A percentile compares a stretch with the other conserved stretches of the same genome.
phyloP scores from a whole-genome alignment of 371 early-diverging fungal species.

The Cokeromyces recurvatus region DNA sequence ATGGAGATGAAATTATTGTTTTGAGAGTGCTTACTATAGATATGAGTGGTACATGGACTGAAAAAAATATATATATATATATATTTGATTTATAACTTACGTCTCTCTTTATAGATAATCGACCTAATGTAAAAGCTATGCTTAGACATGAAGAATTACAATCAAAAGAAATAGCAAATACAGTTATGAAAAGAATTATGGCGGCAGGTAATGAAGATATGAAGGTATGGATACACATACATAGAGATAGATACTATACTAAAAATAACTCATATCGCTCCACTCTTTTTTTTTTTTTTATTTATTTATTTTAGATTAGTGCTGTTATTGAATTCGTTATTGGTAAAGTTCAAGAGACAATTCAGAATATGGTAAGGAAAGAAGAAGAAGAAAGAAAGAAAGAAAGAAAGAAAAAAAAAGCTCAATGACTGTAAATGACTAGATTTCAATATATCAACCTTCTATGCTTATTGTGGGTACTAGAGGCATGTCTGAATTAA shows the following conservation, averaged over 20 bases:
- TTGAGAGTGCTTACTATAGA: conserved; percentile 44
- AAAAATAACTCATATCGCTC: neutral
- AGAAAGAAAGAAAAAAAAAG: too few species aligned
- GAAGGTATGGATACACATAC: conserved; percentile 22
- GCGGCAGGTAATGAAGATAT: conserved; percentile 22
- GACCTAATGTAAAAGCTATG: conserved; percentile 32
- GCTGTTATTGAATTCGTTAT: conserved; percentile 58
- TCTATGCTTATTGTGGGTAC: conserved; percentile 61
- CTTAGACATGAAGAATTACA: conserved; percentile 46
- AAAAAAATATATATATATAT: neutral
- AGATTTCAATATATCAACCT: conserved; percentile 58
- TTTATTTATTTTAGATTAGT: conserved; percentile 53
- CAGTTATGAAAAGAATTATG: conserved; percentile 49
- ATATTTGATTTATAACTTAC: neutral
- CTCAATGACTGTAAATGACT: too few species aligned
- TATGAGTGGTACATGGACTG: conserved; percentile 26
- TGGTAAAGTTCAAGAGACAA: conserved; percentile 58
- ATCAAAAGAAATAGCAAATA: conserved; percentile 44
- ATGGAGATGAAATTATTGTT: conserved; percentile 57
- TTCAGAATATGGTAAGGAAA: conserved; percentile 57
- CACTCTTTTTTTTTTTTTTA: too few species aligned
- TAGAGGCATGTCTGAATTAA: conserved; percentile 52
- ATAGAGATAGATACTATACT: neutral
- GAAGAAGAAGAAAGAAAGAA: too few species aligned
- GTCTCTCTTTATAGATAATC: conserved; percentile 8